phyloP scores from a whole-genome alignment of 495 filamentous ascomycete species.

The Pseudomonodictys pantanalensis region DNA sequence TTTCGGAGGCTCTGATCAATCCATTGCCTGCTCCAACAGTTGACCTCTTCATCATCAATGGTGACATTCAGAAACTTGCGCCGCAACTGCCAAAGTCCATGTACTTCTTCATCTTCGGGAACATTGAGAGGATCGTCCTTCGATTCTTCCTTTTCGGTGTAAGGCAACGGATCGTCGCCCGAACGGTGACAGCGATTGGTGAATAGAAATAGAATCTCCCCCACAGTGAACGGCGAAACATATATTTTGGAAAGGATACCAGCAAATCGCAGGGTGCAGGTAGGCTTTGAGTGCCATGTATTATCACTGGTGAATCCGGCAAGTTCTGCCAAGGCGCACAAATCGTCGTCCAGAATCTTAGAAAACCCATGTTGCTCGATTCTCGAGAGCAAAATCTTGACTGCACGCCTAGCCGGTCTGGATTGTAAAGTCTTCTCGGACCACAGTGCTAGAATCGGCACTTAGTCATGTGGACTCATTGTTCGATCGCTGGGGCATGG shows the following conservation, averaged over 20 bases:
- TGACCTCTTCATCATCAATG: neutral
- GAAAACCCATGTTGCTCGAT: neutral
- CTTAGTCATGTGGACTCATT: neutral
- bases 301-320: neutral
- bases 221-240: neutral
- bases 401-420: neutral
- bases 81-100: neutral
- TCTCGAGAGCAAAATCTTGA: neutral
- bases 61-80: neutral
- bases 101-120: neutral
- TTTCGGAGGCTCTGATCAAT: neutral
- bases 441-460: too few species aligned
- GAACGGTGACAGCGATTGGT: neutral
- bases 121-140: neutral
- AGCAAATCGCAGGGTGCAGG: neutral
- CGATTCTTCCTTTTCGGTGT: too few species aligned
- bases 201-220: neutral
- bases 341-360: neutral
- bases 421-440: neutral
- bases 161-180: neutral
- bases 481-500: neutral
- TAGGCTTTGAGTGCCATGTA: neutral
- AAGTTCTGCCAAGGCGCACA: neutral
- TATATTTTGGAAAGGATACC: neutral
- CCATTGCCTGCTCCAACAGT: neutral